Base-by-base conservation (phyloP, 345 rosid genomes). In the Moricandia arvensis region DNA sequence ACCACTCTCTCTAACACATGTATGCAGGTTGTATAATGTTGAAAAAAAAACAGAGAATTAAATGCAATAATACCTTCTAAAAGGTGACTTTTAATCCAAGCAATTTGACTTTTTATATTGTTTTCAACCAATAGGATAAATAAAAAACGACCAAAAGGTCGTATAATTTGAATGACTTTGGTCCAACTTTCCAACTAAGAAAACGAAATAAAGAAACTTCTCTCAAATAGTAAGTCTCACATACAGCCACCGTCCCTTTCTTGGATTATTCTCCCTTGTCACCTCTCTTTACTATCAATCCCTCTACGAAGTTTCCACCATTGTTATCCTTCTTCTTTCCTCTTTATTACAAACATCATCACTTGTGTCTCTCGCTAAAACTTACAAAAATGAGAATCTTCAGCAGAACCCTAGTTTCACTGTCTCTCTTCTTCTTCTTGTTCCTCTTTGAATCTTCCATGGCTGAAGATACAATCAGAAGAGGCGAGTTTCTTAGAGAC, bases 401-500 rank as follows among this genome's bases (percentile, higher is more conserved):
- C 43, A 21, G n/a, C 5, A 68, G 47, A 41, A 17, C 10, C 4
- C 21, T 29, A 8, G 11, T 53, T 17, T 66, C 53, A 5, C 18
- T 65, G 13, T 57, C 59, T 47, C 69, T 64, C 35, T 63, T 59
- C 64, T 51, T 71, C 59, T 35, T 79, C 59, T 30, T 60, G 6
- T 47, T 69, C 26, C 72, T 79, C 2, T 53, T 12, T 0, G 58
- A 68, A 43, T 13, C 67, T 63, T 68, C 79, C 49, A 57, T 59
- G 8, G 82, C 79, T 59, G 72, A 43, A 33, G 27, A 79, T 5
- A 74, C 60, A 24, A 26, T 79, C 21, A 79, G 34, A 74, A 63
- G 58, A 58, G 82, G 58, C 3, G 72, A 69, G 8, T 74, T 60
- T 33, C 68, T 79, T 5, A 57, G 79, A 79, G 82, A 79, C 41